Evolutionary conservation across 768 basidiomycete genomes (phyloP).

Genomic region (Daedalea quercina): DNA sequence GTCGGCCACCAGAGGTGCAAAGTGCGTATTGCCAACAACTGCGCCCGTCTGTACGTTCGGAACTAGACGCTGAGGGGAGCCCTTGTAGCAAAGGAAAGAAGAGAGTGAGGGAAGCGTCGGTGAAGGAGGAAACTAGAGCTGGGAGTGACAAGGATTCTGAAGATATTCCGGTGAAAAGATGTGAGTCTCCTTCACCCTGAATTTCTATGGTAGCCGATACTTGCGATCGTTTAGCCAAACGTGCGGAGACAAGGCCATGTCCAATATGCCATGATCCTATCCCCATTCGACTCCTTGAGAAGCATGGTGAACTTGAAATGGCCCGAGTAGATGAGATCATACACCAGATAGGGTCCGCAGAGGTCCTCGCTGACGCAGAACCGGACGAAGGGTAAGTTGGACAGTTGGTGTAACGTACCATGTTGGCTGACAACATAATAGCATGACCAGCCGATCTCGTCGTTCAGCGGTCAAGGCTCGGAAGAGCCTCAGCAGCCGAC

Average conservation of each 20-base stretch:
- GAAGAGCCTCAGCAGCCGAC: conserved; percentile 18
- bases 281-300: conserved; percentile 62
- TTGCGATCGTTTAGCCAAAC: conserved; percentile 40
- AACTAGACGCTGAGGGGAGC: background rate
- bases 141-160: background rate
- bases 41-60: background rate
- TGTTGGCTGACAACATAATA: conserved; percentile 20
- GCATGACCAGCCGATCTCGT: conserved; percentile 29
- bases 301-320: conserved; percentile 59
- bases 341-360: conserved; percentile 52
- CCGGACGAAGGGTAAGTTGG: conserved; percentile 47
- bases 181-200: conserved; percentile 8
- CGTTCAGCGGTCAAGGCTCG: conserved; percentile 42
- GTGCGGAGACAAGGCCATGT: conserved; percentile 69
- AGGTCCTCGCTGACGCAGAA: conserved; percentile 45
- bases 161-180: conserved; percentile 35
- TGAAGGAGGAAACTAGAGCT: conserved; percentile 17
- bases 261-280: conserved; percentile 71
- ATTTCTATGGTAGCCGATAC: background rate
- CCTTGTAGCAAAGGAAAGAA: conserved; percentile 40
- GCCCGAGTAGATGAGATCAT: conserved; percentile 67
- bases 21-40: conserved; percentile 17
- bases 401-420: background rate
- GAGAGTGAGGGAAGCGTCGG: conserved; percentile 29
- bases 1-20: conserved; percentile 13